phyloP scores from a whole-genome alignment of 164 flowering plant species.

The Taxillus chinensis region DNA sequence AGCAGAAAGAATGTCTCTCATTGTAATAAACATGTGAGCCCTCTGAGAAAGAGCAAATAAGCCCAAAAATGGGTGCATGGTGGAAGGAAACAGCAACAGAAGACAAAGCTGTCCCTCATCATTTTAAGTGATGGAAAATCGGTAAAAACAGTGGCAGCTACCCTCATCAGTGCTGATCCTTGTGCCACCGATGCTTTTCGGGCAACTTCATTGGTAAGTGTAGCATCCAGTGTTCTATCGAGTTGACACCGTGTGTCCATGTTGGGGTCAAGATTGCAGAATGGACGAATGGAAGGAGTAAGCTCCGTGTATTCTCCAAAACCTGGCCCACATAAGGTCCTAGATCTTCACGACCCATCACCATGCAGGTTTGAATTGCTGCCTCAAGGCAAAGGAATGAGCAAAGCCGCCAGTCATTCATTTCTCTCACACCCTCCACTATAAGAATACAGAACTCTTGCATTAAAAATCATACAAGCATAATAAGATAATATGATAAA shows the following conservation, averaged over 20 bases:
- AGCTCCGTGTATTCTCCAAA: constrained; percentile 76
- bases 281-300: constrained; percentile 80
- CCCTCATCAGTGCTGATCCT: constrained; percentile 87
- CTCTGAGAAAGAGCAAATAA: constrained; percentile 70
- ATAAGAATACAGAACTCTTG: constrained; percentile 8
- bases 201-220: constrained; percentile 66
- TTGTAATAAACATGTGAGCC: constrained; percentile 77
- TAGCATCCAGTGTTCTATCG: constrained; percentile 59
- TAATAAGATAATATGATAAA: no score
- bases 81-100: constrained; percentile 44
- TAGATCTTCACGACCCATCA: constrained; percentile 49
- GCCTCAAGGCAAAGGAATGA: constrained; percentile 92
- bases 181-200: constrained; percentile 75
- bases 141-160: constrained; percentile 59
- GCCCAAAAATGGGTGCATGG: constrained; percentile 85
- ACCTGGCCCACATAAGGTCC: constrained; percentile 38
- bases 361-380: constrained; percentile 54
- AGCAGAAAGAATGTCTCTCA: constrained; percentile 87
- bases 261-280: constrained; percentile 33
- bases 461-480: no score
- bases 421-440: constrained; percentile 96
- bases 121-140: constrained; percentile 57
- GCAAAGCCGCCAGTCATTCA: constrained; percentile 97
- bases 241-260: constrained; percentile 50
- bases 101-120: constrained; percentile 46